Conservation (phyloP, 306 rosid species). For the Corylus avellana region DNA sequence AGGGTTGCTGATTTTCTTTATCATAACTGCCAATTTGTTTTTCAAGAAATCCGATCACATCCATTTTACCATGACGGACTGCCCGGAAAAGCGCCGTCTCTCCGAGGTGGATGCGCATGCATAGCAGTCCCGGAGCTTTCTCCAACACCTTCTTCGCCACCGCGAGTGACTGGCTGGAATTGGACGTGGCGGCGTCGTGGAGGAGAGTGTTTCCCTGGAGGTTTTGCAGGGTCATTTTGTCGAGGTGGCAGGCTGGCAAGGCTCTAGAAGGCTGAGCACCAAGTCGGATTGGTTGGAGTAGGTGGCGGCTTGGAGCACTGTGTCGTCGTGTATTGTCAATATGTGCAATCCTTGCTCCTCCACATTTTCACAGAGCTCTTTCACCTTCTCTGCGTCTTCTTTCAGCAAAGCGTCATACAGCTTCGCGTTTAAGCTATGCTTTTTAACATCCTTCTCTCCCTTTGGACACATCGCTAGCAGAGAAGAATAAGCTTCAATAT, state of each 20-base stretch:
- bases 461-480: background rate
- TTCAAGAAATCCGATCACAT: background rate
- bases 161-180: background rate
- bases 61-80: background rate
- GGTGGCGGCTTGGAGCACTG: background rate
- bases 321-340: background rate
- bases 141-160: background rate
- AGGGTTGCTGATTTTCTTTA: background rate
- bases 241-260: background rate
- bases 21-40: background rate
- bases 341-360: background rate
- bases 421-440: background rate
- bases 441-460: background rate
- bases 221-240: background rate
- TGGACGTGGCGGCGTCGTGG: background rate
- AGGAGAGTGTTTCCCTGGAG: background rate
- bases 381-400: background rate
- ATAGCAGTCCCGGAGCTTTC: background rate
- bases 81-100: background rate
- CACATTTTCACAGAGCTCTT: background rate
- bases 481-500: too few relatives aligned
- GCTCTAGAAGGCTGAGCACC: background rate
- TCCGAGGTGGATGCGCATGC: background rate
- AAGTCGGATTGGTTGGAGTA: background rate
- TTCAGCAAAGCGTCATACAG: background rate